These are phyloP conservation scores for Diddensiella caesifluorescens DNA, from an alignment of 805 yeast species.

Conservation along the genomic window DNA sequence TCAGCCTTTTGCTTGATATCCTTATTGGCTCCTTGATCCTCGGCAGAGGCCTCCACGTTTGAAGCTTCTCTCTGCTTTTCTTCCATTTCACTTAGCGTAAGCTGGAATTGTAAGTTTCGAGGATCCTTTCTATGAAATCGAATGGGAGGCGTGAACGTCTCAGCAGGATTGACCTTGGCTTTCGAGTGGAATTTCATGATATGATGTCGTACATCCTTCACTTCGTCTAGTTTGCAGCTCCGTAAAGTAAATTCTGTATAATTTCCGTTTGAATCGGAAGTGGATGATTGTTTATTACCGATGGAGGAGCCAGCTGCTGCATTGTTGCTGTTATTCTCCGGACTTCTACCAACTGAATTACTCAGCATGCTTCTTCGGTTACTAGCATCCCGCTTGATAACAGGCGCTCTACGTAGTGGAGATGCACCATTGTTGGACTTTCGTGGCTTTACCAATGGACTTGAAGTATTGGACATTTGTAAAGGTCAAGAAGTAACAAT, in stretches of 20 bases:
- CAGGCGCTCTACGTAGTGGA: constrained; percentile 9
- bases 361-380: neutral
- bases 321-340: constrained; percentile 1
- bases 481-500: constrained; percentile 2
- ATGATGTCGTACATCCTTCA: constrained; percentile 71
- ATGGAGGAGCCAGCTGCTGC: constrained; percentile 2
- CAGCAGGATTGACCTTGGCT: constrained; percentile 62
- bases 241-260: constrained; percentile 52
- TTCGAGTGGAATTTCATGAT: constrained; percentile 74
- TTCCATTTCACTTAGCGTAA: constrained; percentile 49
- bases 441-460: constrained; percentile 10
- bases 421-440: constrained; percentile 11
- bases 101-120: constrained; percentile 78
- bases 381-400: neutral
- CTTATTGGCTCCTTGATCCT: neutral
- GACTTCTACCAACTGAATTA: neutral
- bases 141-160: constrained; percentile 74
- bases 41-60: constrained; percentile 18
- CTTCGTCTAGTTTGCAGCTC: constrained; percentile 66
- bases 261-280: constrained; percentile 4
- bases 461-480: constrained; percentile 8
- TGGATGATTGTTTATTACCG: neutral
- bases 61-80: constrained; percentile 25
- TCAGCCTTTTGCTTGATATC: constrained; percentile 35
- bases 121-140: constrained; percentile 93